These are phyloP conservation scores for Lactuca saligna DNA, from an alignment of 129 eudicot species.

Conservation along the genomic window DNA sequence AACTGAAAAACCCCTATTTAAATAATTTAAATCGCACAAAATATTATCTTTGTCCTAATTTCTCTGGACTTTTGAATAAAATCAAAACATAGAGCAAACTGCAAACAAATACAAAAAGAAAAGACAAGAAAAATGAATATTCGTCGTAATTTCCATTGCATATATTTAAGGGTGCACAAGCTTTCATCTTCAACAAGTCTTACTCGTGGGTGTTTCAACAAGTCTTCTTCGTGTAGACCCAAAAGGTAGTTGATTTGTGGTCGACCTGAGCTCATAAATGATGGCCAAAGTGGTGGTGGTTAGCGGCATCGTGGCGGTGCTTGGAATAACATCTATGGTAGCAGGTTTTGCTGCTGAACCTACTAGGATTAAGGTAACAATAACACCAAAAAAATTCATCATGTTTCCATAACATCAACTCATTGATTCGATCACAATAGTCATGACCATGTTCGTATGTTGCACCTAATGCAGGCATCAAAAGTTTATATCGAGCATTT, in stretches of 20 bases:
- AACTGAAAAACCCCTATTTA: too few species aligned
- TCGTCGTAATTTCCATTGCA: background rate
- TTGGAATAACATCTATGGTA: conserved; percentile 20
- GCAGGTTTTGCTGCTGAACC: conserved; percentile 24
- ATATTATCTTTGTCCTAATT: too few species aligned
- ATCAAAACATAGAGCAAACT: too few species aligned
- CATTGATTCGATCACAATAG: background rate
- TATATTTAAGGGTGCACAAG: background rate
- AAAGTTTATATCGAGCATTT: background rate
- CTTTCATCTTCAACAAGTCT: background rate
- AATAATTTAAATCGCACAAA: too few species aligned
- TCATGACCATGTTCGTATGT: background rate
- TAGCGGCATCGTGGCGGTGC: conserved; percentile 6
- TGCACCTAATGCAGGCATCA: conserved; percentile 14
- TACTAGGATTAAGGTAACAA: conserved; percentile 18
- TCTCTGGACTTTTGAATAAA: too few species aligned
- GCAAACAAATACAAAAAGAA: background rate
- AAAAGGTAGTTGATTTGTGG: background rate
- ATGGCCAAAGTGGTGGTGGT: conserved; percentile 8
- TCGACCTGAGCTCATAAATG: conserved; percentile 1
- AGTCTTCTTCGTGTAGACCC: background rate
- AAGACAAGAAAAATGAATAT: background rate
- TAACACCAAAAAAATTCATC: too few species aligned
- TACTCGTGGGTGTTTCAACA: background rate
- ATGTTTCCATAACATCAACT: too few species aligned